phyloP scores from a whole-genome alignment of 148 eudicot genomes.

The Rhododendron williamsianum region DNA sequence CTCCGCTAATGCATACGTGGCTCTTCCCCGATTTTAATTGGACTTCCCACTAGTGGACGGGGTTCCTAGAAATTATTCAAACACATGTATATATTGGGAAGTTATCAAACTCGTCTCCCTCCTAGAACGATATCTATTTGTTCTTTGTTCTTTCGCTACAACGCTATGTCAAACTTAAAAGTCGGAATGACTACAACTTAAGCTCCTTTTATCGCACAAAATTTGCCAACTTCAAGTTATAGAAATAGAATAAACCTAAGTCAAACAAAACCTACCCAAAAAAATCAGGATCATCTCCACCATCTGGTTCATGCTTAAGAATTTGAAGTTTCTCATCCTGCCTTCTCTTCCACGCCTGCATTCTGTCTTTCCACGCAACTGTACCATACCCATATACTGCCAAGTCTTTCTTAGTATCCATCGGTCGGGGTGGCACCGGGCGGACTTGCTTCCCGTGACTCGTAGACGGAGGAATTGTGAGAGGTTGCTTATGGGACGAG shows the following conservation, averaged over 20 bases:
- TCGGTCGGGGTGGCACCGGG: constrained; percentile 53
- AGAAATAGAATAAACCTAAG: neutral
- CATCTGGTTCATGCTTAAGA: constrained; percentile 64
- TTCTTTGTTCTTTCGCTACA: neutral
- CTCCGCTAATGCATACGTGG: neutral
- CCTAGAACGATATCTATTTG: neutral
- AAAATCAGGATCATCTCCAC: constrained; percentile 65
- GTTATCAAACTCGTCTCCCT: neutral
- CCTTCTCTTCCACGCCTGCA: constrained; percentile 86
- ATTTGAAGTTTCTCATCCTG: constrained; percentile 72
- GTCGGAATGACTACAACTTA: neutral
- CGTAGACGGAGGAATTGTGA: constrained; percentile 55
- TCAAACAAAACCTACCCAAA: constrained; percentile 36
- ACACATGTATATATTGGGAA: neutral
- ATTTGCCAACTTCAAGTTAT: neutral
- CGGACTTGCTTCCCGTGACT: constrained; percentile 45
- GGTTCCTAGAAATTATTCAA: neutral
- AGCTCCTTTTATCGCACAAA: neutral
- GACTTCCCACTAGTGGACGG: neutral
- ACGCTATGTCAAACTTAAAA: neutral
- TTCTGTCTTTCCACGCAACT: constrained; percentile 93
- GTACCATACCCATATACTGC: constrained; percentile 93
- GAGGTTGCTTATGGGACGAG: constrained; percentile 66
- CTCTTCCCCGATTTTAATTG: too few relatives aligned
- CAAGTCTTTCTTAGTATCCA: constrained; percentile 86